Percentiles rank a stretch among this genome's conserved stretches.
phyloP scores from a whole-genome alignment of 768 basidiomycete species.

The Trametes elegans region DNA sequence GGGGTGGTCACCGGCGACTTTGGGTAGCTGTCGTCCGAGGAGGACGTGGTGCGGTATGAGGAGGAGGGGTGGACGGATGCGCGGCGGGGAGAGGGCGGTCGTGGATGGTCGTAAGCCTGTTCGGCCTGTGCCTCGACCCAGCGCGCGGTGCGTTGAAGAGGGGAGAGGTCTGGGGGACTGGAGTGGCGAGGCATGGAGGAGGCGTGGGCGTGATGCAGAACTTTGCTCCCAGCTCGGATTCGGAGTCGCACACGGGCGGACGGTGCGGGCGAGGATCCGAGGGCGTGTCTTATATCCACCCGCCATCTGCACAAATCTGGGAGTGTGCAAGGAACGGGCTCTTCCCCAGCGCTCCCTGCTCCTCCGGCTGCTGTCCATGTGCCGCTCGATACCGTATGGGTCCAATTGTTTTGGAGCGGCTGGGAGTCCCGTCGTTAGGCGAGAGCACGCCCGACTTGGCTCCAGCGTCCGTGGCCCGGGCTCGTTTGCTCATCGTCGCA shows the following conservation, averaged over 20 bases:
- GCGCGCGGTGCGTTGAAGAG: constrained; percentile 22
- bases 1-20: constrained; percentile 12
- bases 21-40: constrained; percentile 20
- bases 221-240: no score
- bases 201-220: no score
- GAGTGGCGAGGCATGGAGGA: constrained; percentile 10
- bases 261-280: not conserved
- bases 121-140: constrained; percentile 26
- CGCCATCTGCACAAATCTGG: not conserved
- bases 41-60: constrained; percentile 25
- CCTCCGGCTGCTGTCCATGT: not conserved
- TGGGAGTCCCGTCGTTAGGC: constrained; percentile 1
- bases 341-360: constrained; percentile 13
- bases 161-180: constrained; percentile 13
- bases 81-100: constrained; percentile 6
- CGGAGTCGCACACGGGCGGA: no score
- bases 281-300: constrained; percentile 9
- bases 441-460: constrained; percentile 8
- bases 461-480: not conserved
- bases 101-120: constrained; percentile 19
- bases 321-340: constrained; percentile 5
- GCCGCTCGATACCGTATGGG: not conserved
- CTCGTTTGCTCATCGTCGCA: not conserved
- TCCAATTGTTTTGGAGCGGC: constrained; percentile 11
- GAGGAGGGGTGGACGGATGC: constrained; percentile 11